Percentiles rank a stretch among this genome's conserved stretches.
phyloP scores from a whole-genome alignment of 306 rosid species.

The Carpinus fangiana region DNA sequence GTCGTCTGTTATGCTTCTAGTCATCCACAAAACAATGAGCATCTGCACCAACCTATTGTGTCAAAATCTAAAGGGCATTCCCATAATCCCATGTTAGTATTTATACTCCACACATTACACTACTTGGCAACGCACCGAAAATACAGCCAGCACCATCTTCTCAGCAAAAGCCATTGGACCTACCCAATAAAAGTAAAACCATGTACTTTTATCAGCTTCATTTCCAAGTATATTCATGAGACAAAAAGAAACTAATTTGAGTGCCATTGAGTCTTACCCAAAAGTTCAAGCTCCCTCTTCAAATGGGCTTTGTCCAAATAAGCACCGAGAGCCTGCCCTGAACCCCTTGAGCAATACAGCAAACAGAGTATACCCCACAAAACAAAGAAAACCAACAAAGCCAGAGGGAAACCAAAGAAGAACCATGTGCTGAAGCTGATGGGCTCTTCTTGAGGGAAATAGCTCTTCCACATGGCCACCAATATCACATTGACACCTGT shows the following conservation, averaged over 20 bases:
- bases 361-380: slow-evolving; percentile 66
- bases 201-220: background rate
- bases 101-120: background rate
- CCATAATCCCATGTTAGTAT: background rate
- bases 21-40: slow-evolving; percentile 84
- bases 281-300: slow-evolving; percentile 68
- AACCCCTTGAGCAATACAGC: slow-evolving; percentile 49
- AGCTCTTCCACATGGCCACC: slow-evolving; percentile 86
- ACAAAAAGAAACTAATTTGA: too few relatives aligned
- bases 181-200: slow-evolving; percentile 20
- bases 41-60: slow-evolving; percentile 37
- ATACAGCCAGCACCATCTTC: slow-evolving; percentile 71
- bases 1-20: slow-evolving; percentile 80
- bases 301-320: slow-evolving; percentile 67
- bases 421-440: slow-evolving; percentile 79
- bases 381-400: slow-evolving; percentile 45
- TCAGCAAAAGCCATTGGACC: slow-evolving; percentile 92
- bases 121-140: slow-evolving; percentile 52
- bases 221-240: too few relatives aligned
- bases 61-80: slow-evolving; percentile 3
- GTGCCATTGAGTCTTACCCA: slow-evolving; percentile 45
- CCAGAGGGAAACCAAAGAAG: slow-evolving; percentile 64
- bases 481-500: slow-evolving; percentile 86
- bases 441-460: slow-evolving; percentile 53
- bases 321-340: slow-evolving; percentile 50